A percentile compares a stretch with the other conserved stretches of the same genome.
Conservation (phyloP, 345 rosid genomes). For the Brassica juncea region DNA sequence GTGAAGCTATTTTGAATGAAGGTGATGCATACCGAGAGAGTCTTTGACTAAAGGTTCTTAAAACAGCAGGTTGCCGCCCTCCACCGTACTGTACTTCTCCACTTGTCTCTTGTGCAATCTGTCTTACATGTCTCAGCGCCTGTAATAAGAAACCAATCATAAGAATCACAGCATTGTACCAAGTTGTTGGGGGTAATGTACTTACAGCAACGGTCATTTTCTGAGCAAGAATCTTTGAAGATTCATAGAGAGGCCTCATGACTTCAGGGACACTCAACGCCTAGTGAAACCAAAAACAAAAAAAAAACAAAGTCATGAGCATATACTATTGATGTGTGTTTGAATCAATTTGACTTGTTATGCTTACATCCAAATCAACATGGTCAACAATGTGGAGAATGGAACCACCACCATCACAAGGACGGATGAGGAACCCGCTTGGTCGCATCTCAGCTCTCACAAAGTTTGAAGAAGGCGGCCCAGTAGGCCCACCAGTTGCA, state of each 20-base stretch:
- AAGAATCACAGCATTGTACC: background rate
- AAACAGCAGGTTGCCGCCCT: conserved; percentile 92
- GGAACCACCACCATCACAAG: conserved; percentile 95
- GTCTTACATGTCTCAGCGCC: conserved; percentile 86
- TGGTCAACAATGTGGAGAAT: conserved; percentile 96
- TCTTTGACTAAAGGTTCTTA: conserved; percentile 92
- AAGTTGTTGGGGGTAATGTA: background rate
- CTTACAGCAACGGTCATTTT: conserved; percentile 89
- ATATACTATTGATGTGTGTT: background rate
- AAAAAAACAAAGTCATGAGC: background rate
- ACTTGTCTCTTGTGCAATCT: conserved; percentile 87
- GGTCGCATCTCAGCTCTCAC: conserved; percentile 91
- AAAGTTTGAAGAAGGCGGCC: conserved; percentile 76
- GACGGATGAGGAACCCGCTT: conserved; percentile 89
- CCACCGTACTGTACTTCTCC: conserved; percentile 95
- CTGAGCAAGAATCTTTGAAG: conserved; percentile 94
- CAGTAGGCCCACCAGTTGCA: conserved; percentile 75
- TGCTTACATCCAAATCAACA: conserved; percentile 87
- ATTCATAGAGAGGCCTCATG: conserved; percentile 91
- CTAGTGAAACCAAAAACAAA: conserved; percentile 37
- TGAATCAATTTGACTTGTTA: background rate
- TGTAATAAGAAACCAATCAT: conserved; percentile 26
- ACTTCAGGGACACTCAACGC: conserved; percentile 95
- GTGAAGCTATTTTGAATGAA: background rate
- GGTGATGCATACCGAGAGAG: conserved; percentile 65